Evolutionary conservation across 2,329 filamentous ascomycete genomes (phyloP).

Genomic region (Xylaria sp.): DNA sequence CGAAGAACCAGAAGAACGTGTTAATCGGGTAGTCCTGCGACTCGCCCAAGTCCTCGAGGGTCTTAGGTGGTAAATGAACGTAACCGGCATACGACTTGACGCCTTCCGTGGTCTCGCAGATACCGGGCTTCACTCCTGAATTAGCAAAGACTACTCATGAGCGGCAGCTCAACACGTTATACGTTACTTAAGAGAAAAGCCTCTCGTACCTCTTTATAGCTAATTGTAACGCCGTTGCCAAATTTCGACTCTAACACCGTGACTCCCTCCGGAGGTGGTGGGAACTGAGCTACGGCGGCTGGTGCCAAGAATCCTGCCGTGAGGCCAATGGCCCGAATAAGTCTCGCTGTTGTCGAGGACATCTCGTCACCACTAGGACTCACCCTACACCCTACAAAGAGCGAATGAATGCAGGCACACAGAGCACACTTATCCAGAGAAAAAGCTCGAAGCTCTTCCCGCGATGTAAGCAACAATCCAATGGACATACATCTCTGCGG

Average conservation of each 20-base stretch:
- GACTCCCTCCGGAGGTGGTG: slow-evolving; percentile 49
- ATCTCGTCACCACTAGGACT: slow-evolving; percentile 21
- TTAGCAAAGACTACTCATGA: slow-evolving; percentile 5
- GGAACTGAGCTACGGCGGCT: slow-evolving; percentile 45
- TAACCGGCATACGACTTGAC: slow-evolving; percentile 72
- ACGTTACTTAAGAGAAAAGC: background rate
- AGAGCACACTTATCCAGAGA: slow-evolving; percentile 4
- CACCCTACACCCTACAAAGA: slow-evolving; percentile 11
- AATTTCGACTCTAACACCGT: slow-evolving; percentile 67
- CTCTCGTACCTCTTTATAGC: slow-evolving; percentile 63
- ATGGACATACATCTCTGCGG: background rate
- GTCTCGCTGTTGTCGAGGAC: slow-evolving; percentile 28
- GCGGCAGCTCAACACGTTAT: too few species aligned
- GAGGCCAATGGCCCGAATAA: slow-evolving; percentile 30
- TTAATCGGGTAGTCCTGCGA: slow-evolving; percentile 56
- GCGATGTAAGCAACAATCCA: background rate
- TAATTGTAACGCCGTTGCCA: slow-evolving; percentile 67
- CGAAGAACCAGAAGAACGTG: slow-evolving; percentile 58
- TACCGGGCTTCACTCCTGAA: slow-evolving; percentile 58
- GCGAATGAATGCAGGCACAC: background rate
- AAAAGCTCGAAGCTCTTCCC: slow-evolving; percentile 17
- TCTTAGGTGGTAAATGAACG: slow-evolving; percentile 62
- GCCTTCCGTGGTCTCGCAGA: slow-evolving; percentile 65
- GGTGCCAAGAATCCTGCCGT: slow-evolving; percentile 33
- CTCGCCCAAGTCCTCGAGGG: slow-evolving; percentile 59